These are phyloP conservation scores for Gnetum montanum DNA, from an alignment of 75 land plant genomes.

Conservation along the genomic window DNA sequence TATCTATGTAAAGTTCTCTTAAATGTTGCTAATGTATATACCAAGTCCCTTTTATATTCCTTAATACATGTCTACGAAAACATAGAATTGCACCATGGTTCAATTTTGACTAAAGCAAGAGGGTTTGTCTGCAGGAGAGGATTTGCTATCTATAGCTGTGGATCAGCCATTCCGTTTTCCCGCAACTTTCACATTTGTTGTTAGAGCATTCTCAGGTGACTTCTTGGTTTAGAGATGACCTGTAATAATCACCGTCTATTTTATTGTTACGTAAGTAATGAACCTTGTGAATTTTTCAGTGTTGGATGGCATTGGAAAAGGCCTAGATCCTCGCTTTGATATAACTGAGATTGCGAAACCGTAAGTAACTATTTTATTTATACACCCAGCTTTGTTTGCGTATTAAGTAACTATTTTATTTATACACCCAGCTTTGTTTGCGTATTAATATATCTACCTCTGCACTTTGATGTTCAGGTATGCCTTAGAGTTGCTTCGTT, in stretches of 20 bases:
- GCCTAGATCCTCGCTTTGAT: constrained; percentile 98
- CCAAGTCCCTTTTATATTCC: no score
- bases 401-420: no score
- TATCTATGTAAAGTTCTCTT: no score
- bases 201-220: constrained; percentile 96
- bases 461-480: constrained; percentile 37
- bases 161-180: constrained; percentile 99
- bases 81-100: no score
- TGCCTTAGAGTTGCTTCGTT: constrained; percentile 85
- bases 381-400: no score
- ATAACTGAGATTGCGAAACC: constrained; percentile 99
- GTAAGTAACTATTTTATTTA: constrained; percentile 55
- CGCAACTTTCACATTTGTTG: constrained; percentile 99
- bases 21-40: no score
- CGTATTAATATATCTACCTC: no score
- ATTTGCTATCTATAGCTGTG: constrained; percentile 86
- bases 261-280: neutral
- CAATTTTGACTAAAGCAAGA: no score
- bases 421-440: no score
- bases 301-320: constrained; percentile 97
- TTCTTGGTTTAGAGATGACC: neutral
- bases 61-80: no score
- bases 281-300: no score
- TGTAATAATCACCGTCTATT: neutral
- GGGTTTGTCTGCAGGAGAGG: constrained; percentile 75